A percentile compares a stretch with the other conserved stretches of the same genome.
phyloP scores from a whole-genome alignment of 1,284 basidiomycete genomes.

The Cutaneotrichosporon spelunceum region DNA sequence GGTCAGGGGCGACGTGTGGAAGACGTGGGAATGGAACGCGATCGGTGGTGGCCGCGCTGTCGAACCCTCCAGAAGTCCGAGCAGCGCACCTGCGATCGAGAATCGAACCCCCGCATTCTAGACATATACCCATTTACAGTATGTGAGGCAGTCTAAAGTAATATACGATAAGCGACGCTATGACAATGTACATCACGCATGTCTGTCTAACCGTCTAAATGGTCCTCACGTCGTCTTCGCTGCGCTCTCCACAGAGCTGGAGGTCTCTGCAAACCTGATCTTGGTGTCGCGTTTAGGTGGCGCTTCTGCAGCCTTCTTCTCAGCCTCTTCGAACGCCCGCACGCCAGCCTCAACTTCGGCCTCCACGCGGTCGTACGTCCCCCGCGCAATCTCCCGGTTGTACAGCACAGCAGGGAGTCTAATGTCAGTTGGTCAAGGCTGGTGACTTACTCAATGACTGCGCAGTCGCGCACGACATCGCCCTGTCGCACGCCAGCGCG shows the following conservation, averaged over 20 bases:
- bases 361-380: conserved; percentile 42
- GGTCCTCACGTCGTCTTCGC: background rate
- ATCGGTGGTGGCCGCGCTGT: conserved; percentile 11
- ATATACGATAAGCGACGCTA: background rate
- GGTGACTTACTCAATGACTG: conserved; percentile 43
- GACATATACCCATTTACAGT: too few relatives aligned
- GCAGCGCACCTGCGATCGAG: background rate
- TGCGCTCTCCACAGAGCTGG: background rate
- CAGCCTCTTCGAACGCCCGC: conserved; percentile 22
- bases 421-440: conserved; percentile 11
- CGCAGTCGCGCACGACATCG: conserved; percentile 46
- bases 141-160: background rate
- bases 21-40: conserved; percentile 57
- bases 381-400: conserved; percentile 34
- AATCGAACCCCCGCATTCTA: background rate
- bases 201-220: background rate
- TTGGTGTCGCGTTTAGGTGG: conserved; percentile 7
- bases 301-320: conserved; percentile 11
- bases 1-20: conserved; percentile 66
- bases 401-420: conserved; percentile 39
- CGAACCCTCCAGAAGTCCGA: background rate
- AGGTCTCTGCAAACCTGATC: conserved; percentile 11
- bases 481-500: conserved; percentile 41
- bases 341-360: conserved; percentile 41
- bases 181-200: background rate